Percentiles rank a stretch among this genome's conserved stretches.
Evolutionary conservation across 2,329 filamentous ascomycete species (phyloP).

Genomic region (Aspergillus eucalypticola): DNA sequence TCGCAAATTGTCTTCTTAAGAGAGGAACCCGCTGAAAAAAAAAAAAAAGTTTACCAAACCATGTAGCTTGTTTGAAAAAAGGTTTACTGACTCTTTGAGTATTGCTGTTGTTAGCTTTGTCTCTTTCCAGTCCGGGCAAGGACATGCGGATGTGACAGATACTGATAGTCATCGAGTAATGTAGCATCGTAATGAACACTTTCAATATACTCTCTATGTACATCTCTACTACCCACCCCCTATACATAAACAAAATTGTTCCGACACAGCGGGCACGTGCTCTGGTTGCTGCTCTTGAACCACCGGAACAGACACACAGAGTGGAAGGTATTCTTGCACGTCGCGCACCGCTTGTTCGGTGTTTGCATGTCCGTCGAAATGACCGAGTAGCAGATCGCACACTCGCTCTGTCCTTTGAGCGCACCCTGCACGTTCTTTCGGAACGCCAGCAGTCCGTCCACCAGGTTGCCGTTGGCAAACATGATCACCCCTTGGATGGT

Average conservation of each 20-base stretch:
- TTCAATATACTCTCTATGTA: background rate
- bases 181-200: no score
- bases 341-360: conserved; percentile 86
- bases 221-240: background rate
- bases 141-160: no score
- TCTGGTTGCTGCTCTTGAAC: conserved; percentile 92
- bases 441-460: conserved; percentile 84
- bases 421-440: conserved; percentile 82
- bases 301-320: conserved; percentile 88
- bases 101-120: no score
- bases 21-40: no score
- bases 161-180: background rate
- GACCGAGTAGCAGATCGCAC: conserved; percentile 95
- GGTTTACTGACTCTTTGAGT: no score
- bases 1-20: no score
- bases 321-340: conserved; percentile 94
- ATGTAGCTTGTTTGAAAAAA: no score
- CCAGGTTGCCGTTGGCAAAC: conserved; percentile 84
- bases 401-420: conserved; percentile 90
- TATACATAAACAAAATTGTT: conserved; percentile 67
- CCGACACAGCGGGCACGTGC: conserved; percentile 87
- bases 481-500: conserved; percentile 90
- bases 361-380: conserved; percentile 85
- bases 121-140: no score
- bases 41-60: accelerated